Evolutionary conservation across 495 filamentous ascomycete species (phyloP).

Genomic region (Neurospora hispaniola): DNA sequence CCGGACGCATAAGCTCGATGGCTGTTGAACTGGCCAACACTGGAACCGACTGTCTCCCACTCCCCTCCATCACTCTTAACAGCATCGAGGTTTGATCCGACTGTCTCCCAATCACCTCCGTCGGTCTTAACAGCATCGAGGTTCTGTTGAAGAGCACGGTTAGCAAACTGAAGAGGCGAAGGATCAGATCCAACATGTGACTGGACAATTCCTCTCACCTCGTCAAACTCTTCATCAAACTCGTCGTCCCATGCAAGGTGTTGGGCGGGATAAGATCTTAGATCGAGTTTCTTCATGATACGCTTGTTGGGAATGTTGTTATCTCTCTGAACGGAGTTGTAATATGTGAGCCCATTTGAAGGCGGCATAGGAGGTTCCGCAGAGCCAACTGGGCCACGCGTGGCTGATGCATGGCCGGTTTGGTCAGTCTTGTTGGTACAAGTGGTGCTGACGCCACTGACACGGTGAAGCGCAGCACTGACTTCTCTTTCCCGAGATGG

Average conservation of each 20-base stretch:
- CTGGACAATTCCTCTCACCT: conserved; percentile 3
- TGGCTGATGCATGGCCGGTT: neutral
- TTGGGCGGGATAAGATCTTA: conserved; percentile 5
- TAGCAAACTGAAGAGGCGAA: neutral
- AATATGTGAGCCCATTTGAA: neutral
- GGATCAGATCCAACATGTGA: neutral
- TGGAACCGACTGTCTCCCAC: conserved; percentile 20
- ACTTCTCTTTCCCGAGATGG: conserved; percentile 19
- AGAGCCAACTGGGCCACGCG: neutral
- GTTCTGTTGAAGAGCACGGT: conserved; percentile 4
- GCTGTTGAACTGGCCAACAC: conserved; percentile 18
- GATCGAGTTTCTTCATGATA: conserved; percentile 2
- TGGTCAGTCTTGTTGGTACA: conserved; percentile 1
- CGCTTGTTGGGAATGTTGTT: conserved; percentile 4
- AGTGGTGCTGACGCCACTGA: conserved; percentile 6
- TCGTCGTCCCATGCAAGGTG: conserved; percentile 1
- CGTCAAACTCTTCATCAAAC: conserved; percentile 13
- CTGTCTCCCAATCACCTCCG: conserved; percentile 20
- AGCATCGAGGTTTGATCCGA: conserved; percentile 8
- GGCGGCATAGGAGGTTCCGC: neutral
- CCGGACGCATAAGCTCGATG: conserved; percentile 13
- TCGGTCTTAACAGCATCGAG: conserved; percentile 14
- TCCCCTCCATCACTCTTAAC: conserved; percentile 15
- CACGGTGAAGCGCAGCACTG: conserved; percentile 14
- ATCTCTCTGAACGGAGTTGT: neutral